Percentiles rank a stretch among this genome's conserved stretches.
Evolutionary conservation across 257 asterid species (phyloP).

Genomic region (Ballota nigra): DNA sequence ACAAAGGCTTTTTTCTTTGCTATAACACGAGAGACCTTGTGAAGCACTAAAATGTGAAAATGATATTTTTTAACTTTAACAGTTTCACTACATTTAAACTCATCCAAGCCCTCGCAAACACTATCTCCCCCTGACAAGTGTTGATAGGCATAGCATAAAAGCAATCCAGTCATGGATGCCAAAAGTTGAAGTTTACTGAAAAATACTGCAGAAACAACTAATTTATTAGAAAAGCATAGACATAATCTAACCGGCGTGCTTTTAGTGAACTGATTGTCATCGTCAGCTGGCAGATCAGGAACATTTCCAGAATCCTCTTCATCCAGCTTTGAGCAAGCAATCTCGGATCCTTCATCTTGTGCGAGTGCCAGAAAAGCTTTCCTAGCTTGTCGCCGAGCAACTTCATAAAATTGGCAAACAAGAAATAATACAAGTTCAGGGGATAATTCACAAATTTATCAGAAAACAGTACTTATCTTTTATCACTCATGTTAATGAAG

Average conservation of each 20-base stretch:
- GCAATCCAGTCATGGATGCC: neutral
- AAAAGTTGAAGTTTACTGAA: neutral
- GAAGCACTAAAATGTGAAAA: neutral
- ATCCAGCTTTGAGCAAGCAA: slow-evolving; percentile 33
- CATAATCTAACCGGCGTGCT: slow-evolving; percentile 64
- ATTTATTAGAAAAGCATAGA: slow-evolving; percentile 8
- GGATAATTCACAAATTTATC: slow-evolving; percentile 11
- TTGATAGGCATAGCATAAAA: slow-evolving; percentile 5
- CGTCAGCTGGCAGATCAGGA: slow-evolving; percentile 40
- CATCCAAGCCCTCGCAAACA: neutral
- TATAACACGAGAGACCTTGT: neutral
- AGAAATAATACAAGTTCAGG: slow-evolving; percentile 20
- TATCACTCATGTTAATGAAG: neutral
- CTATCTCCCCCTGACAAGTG: neutral
- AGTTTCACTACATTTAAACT: neutral
- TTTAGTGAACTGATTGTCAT: slow-evolving; percentile 47
- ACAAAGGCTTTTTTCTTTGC: neutral
- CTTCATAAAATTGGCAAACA: slow-evolving; percentile 41
- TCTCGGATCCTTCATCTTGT: slow-evolving; percentile 25
- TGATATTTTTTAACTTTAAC: neutral
- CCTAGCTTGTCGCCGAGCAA: slow-evolving; percentile 76
- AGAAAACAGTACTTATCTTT: neutral
- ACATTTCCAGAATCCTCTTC: slow-evolving; percentile 43
- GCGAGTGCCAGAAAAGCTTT: slow-evolving; percentile 78
- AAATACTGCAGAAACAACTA: neutral